Percentiles rank a stretch among this genome's conserved stretches.
Evolutionary conservation across 805 yeast species (phyloP).

Genomic region (Yamadazyma nakazawae): DNA sequence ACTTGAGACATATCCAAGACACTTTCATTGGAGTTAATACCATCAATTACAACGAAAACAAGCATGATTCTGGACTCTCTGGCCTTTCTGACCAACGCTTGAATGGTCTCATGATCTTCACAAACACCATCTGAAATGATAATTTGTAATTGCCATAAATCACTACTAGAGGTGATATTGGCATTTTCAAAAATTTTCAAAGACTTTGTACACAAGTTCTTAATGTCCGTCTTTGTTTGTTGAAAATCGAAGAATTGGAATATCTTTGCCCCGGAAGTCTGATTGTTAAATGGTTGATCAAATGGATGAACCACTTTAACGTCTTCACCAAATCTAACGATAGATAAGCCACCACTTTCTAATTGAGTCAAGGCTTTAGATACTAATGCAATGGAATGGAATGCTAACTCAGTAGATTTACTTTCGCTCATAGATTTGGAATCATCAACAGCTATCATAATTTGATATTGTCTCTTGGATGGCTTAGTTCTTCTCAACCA

Average conservation of each 20-base stretch:
- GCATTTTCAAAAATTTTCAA: slow-evolving; percentile 69
- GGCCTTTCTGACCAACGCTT: slow-evolving; percentile 84
- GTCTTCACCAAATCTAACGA: slow-evolving; percentile 85
- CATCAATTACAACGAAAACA: slow-evolving; percentile 92
- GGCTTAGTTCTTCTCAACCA: slow-evolving; percentile 98
- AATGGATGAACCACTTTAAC: slow-evolving; percentile 86
- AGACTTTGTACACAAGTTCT: slow-evolving; percentile 66
- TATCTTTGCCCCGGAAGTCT: slow-evolving; percentile 77
- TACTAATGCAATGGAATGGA: slow-evolving; percentile 90
- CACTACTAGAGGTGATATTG: slow-evolving; percentile 43
- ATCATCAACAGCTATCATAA: slow-evolving; percentile 96
- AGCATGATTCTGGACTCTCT: slow-evolving; percentile 90
- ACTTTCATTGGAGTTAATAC: slow-evolving; percentile 78
- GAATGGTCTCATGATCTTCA: slow-evolving; percentile 84
- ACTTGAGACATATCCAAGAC: slow-evolving; percentile 95
- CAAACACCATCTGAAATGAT: slow-evolving; percentile 96
- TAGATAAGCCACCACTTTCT: slow-evolving; percentile 89
- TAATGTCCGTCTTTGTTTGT: slow-evolving; percentile 83
- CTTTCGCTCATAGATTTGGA: slow-evolving; percentile 97
- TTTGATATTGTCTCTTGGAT: slow-evolving; percentile 93
- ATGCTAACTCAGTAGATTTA: slow-evolving; percentile 83
- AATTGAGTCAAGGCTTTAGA: slow-evolving; percentile 90
- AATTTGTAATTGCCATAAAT: slow-evolving; percentile 90
- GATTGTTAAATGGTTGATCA: slow-evolving; percentile 70
- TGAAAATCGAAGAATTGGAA: slow-evolving; percentile 89